A percentile compares a stretch with the other conserved stretches of the same genome.
Conservation (phyloP, 805 yeast genomes). For the Saccharomyces eubayanus region DNA sequence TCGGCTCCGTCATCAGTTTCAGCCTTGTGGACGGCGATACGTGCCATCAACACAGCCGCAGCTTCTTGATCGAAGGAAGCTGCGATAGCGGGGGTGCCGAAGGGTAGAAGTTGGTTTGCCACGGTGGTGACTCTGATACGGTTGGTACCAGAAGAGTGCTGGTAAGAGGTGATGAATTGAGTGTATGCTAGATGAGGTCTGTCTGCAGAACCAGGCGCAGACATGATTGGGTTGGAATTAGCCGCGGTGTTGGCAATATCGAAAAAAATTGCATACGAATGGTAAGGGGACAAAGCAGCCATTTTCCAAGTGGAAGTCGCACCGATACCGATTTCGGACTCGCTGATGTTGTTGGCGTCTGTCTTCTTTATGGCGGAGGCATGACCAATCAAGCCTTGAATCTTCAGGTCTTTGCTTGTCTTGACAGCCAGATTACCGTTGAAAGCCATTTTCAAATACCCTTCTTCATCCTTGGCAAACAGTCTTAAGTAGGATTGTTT, state of each 20-base stretch:
- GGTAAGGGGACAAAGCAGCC: slow-evolving; percentile 77
- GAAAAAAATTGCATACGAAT: slow-evolving; percentile 82
- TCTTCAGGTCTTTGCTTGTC: slow-evolving; percentile 78
- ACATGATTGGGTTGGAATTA: slow-evolving; percentile 7
- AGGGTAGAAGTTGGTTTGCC: slow-evolving; percentile 42
- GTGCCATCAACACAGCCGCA: slow-evolving; percentile 87
- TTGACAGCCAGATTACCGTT: slow-evolving; percentile 83
- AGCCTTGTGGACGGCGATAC: slow-evolving; percentile 80
- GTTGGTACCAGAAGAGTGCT: slow-evolving; percentile 88
- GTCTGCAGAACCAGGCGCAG: slow-evolving; percentile 9
- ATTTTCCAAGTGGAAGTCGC: slow-evolving; percentile 84
- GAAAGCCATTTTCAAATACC: slow-evolving; percentile 81
- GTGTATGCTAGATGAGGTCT: slow-evolving; percentile 40
- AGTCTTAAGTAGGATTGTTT: slow-evolving; percentile 84
- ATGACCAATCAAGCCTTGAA: slow-evolving; percentile 90
- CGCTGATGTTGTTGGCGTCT: slow-evolving; percentile 71
- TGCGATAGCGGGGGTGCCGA: slow-evolving; percentile 47
- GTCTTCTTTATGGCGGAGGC: slow-evolving; percentile 63
- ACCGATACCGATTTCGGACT: slow-evolving; percentile 89
- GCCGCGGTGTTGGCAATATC: slow-evolving; percentile 52
- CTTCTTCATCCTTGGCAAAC: slow-evolving; percentile 80
- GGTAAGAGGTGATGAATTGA: slow-evolving; percentile 87
- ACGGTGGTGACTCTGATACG: slow-evolving; percentile 88
- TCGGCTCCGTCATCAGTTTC: slow-evolving; percentile 86
- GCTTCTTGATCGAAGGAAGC: slow-evolving; percentile 95